Percentiles rank a stretch among this genome's conserved stretches.
phyloP scores from a whole-genome alignment of 345 rosid species.

The Melastoma malabathricum region DNA sequence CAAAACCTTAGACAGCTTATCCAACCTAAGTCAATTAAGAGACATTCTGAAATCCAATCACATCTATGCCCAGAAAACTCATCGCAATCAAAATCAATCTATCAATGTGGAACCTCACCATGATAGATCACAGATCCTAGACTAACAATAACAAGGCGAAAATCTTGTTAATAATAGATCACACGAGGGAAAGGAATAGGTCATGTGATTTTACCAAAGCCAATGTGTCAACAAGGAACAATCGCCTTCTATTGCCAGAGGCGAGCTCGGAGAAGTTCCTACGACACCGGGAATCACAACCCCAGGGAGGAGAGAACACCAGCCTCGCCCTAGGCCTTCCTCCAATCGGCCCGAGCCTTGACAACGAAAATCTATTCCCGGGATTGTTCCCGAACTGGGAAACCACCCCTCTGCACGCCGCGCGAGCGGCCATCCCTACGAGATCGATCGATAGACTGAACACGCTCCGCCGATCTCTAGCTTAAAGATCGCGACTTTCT shows the following conservation, averaged over 20 bases:
- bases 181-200: background rate
- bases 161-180: background rate
- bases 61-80: no score
- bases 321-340: conserved; percentile 6
- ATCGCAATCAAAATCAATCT: no score
- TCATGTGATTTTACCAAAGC: conserved; percentile 40
- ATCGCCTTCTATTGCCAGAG: conserved; percentile 46
- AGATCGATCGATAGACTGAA: background rate
- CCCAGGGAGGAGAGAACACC: conserved; percentile 9
- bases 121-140: background rate
- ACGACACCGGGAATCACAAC: conserved; percentile 14
- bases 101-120: no score
- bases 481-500: background rate
- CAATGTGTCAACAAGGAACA: conserved; percentile 76
- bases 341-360: conserved; percentile 20
- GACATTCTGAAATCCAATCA: no score
- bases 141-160: background rate
- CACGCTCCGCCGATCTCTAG: background rate
- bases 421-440: conserved; percentile 8
- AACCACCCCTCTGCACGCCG: conserved; percentile 4
- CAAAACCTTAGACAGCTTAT: no score
- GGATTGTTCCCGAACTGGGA: background rate
- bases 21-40: no score
- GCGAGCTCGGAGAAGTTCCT: conserved; percentile 40
- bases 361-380: background rate